A percentile compares a stretch with the other conserved stretches of the same genome.
These are phyloP conservation scores for Sicyos edulis DNA, from an alignment of 306 rosid genomes.

Conservation along the genomic window DNA sequence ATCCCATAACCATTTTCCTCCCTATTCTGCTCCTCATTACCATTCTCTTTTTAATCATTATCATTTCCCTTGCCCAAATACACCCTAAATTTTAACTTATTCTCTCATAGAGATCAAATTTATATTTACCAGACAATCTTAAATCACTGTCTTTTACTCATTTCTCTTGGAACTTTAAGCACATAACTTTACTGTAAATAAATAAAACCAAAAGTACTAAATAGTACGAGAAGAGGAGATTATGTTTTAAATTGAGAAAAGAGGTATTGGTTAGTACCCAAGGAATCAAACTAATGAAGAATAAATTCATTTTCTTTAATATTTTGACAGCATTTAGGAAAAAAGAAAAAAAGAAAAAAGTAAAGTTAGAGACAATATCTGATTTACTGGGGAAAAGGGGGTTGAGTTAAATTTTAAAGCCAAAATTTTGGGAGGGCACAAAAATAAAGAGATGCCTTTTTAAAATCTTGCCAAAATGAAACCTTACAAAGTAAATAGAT, in stretches of 20 bases:
- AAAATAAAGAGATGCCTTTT: neutral
- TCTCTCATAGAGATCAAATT: too few relatives aligned
- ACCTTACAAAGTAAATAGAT: neutral
- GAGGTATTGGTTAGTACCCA: neutral
- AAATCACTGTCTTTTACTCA: neutral
- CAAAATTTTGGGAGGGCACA: neutral
- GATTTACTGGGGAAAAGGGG: neutral
- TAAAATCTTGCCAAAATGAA: slow-evolving; percentile 13
- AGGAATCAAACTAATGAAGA: neutral
- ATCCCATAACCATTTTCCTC: too few relatives aligned
- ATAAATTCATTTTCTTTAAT: neutral
- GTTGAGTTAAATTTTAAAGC: neutral
- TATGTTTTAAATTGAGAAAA: neutral
- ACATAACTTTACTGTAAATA: neutral
- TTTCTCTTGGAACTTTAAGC: neutral
- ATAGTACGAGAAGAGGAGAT: neutral
- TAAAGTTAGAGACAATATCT: neutral
- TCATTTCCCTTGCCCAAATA: too few relatives aligned
- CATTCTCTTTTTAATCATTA: too few relatives aligned
- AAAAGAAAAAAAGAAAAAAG: neutral
- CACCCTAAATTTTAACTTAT: too few relatives aligned
- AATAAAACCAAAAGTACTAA: too few relatives aligned
- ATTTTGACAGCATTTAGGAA: slow-evolving; percentile 2
- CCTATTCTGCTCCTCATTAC: too few relatives aligned
- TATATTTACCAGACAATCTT: too few relatives aligned